Evolutionary conservation across 495 filamentous ascomycete genomes (phyloP).

Genomic region (Penicillium samsonianum): DNA sequence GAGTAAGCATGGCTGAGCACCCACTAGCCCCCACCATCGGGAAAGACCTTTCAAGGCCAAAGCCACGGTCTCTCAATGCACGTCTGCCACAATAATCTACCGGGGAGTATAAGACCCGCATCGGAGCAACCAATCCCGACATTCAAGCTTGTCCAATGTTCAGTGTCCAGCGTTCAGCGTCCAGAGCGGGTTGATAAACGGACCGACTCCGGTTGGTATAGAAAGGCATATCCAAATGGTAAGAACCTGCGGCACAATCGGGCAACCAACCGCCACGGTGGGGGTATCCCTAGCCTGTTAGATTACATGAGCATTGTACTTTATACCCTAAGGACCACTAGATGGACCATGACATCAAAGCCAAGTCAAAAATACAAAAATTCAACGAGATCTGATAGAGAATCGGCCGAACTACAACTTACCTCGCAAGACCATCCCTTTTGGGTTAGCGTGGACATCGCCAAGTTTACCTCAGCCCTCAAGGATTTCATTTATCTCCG

Average conservation of each 20-base stretch:
- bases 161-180: background rate
- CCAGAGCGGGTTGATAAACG: constrained; percentile 8
- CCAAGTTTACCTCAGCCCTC: constrained; percentile 9
- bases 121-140: constrained; percentile 14
- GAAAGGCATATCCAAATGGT: background rate
- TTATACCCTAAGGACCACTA: background rate
- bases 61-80: constrained; percentile 4
- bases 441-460: constrained; percentile 23
- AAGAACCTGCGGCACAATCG: background rate
- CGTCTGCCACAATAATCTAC: constrained; percentile 2
- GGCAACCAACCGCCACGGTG: background rate
- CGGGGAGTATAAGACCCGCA: constrained; percentile 7
- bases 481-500: constrained; percentile 10
- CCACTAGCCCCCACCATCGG: constrained; percentile 8
- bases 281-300: background rate
- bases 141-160: background rate
- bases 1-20: constrained; percentile 14
- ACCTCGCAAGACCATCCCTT: constrained; percentile 34
- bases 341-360: constrained; percentile 15
- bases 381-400: constrained; percentile 16
- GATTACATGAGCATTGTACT: background rate
- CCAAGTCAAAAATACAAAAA: constrained; percentile 3
- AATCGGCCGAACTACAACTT: constrained; percentile 21
- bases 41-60: constrained; percentile 14
- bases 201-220: constrained; percentile 8